Percentiles rank a stretch among this genome's conserved stretches.
Conservation (phyloP, 805 yeast genomes). For the Zygoascus flipseniorum region DNA sequence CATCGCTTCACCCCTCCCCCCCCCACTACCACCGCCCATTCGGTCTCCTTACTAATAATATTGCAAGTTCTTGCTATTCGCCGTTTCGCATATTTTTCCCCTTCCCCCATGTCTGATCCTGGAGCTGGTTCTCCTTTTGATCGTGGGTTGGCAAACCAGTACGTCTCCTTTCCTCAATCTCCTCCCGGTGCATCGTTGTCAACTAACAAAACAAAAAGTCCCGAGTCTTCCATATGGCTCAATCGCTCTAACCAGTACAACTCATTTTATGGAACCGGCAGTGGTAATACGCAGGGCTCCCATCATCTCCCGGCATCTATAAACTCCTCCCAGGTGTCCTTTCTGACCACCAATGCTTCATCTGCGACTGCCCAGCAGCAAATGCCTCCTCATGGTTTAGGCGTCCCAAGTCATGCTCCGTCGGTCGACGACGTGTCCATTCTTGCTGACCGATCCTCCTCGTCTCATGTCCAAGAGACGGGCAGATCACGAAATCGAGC, state of each 20-base stretch:
- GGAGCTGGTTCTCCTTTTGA: slow-evolving; percentile 22
- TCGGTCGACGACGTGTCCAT: not conserved
- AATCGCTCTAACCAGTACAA: not conserved
- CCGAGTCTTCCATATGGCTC: not conserved
- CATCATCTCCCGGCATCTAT: not conserved
- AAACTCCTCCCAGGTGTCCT: not conserved
- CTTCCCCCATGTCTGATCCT: slow-evolving; percentile 6
- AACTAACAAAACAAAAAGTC: not conserved
- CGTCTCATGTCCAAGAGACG: slow-evolving; percentile 12
- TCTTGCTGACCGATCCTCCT: slow-evolving; percentile 26
- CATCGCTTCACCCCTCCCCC: too few species aligned
- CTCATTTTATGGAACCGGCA: not conserved
- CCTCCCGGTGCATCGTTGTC: not conserved
- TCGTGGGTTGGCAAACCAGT: slow-evolving; percentile 9
- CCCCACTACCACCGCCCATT: too few species aligned
- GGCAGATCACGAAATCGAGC: slow-evolving; percentile 56
- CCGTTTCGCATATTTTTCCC: not conserved
- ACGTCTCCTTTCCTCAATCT: not conserved
- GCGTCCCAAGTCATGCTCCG: not conserved
- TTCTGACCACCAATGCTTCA: slow-evolving; percentile 5
- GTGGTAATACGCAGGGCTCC: not conserved
- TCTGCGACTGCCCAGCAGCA: not conserved
- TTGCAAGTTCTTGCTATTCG: too few species aligned
- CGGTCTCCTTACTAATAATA: too few species aligned
- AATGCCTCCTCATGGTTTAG: not conserved